Evolutionary conservation across 257 asterid species (phyloP).

Genomic region (Lycium ferocissimum): DNA sequence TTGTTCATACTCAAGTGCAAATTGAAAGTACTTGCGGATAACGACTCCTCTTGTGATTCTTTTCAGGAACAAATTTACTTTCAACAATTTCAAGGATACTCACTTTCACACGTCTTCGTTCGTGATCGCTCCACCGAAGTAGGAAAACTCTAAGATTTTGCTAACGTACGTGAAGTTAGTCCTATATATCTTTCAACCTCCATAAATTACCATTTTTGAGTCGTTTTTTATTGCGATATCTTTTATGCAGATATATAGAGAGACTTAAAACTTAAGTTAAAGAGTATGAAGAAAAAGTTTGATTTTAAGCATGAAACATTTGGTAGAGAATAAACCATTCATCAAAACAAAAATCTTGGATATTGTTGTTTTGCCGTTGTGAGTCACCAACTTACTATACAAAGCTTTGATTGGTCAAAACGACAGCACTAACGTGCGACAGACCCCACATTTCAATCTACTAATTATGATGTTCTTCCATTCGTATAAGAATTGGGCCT

Average conservation of each 20-base stretch:
- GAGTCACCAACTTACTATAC: background rate
- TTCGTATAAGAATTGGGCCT: background rate
- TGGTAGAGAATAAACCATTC: background rate
- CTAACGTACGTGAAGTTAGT: too few species aligned
- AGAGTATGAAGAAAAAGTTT: background rate
- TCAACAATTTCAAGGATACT: too few species aligned
- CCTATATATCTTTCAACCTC: too few species aligned
- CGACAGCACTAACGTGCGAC: slow-evolving; percentile 35
- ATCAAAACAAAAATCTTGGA: background rate
- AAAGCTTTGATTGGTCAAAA: slow-evolving; percentile 31
- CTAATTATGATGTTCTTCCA: background rate
- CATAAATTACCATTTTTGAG: too few species aligned
- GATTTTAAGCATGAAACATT: background rate
- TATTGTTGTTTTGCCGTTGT: background rate
- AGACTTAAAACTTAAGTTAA: background rate
- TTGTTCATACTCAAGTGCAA: too few species aligned
- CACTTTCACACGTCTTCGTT: too few species aligned
- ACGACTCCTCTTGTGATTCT: too few species aligned
- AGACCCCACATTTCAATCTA: slow-evolving; percentile 31
- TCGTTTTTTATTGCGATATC: too few species aligned
- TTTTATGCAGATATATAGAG: background rate
- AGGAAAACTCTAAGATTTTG: too few species aligned
- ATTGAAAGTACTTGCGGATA: too few species aligned
- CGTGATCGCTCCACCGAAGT: too few species aligned
- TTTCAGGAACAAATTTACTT: too few species aligned